Conservation (phyloP, 1,284 basidiomycete genomes). For the Thelephora terrestris region DNA sequence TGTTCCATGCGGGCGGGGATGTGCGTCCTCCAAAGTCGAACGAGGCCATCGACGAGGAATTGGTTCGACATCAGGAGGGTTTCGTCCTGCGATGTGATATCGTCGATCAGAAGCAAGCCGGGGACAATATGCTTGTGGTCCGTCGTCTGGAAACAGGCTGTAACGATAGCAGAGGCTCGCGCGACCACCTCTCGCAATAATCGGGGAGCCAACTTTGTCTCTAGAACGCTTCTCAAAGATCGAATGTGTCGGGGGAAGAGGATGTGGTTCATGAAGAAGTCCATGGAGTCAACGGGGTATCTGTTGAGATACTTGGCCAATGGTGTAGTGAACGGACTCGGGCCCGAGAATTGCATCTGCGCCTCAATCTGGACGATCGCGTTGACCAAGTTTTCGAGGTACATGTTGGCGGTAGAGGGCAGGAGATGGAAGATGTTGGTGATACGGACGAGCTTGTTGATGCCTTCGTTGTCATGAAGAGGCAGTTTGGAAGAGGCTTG, state of each 20-base stretch:
- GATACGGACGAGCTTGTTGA: constrained; percentile 87
- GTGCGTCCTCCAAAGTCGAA: constrained; percentile 64
- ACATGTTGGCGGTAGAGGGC: constrained; percentile 87
- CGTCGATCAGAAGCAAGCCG: constrained; percentile 68
- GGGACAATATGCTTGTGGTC: constrained; percentile 50
- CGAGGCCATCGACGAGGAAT: constrained; percentile 56
- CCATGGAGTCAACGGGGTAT: constrained; percentile 79
- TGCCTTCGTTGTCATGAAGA: constrained; percentile 81
- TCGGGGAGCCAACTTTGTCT: constrained; percentile 67
- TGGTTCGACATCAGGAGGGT: constrained; percentile 67
- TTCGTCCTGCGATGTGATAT: constrained; percentile 60
- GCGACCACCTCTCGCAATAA: constrained; percentile 68
- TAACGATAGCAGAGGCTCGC: constrained; percentile 52
- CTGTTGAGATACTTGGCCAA: constrained; percentile 87
- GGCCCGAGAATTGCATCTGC: constrained; percentile 81
- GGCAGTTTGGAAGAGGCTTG: constrained; percentile 70
- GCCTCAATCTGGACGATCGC: constrained; percentile 92
- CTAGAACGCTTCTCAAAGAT: constrained; percentile 74
- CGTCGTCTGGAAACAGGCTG: constrained; percentile 46
- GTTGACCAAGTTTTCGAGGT: constrained; percentile 80
- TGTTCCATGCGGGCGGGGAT: constrained; percentile 35
- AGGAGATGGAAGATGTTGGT: constrained; percentile 97
- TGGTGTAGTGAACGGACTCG: constrained; percentile 91
- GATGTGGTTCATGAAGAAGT: constrained; percentile 78
- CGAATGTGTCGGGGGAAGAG: constrained; percentile 67